Evolutionary conservation across 2,329 filamentous ascomycete species (phyloP).

Genomic region (Fusarium burgessii): DNA sequence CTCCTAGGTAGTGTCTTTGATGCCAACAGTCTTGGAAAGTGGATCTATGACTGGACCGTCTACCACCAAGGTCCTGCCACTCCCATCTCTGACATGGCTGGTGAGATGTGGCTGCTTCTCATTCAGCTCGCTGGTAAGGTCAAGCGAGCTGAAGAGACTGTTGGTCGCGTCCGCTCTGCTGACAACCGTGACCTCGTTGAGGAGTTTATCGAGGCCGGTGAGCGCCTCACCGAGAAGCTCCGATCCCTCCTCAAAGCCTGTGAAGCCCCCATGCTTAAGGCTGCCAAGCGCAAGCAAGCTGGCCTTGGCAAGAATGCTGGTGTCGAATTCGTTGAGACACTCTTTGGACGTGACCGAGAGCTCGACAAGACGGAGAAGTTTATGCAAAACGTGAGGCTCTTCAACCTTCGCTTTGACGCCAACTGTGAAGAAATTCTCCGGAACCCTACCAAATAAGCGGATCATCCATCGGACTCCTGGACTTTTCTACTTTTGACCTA

Average conservation of each 20-base stretch:
- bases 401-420: slow-evolving; percentile 94
- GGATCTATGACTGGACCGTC: slow-evolving; percentile 99
- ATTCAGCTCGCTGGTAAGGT: slow-evolving; percentile 95
- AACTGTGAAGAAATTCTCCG: slow-evolving; percentile 92
- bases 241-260: slow-evolving; percentile 89
- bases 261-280: slow-evolving; percentile 95
- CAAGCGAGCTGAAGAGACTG: slow-evolving; percentile 86
- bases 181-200: slow-evolving; percentile 85
- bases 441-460: slow-evolving; percentile 65
- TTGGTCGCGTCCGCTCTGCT: slow-evolving; percentile 75
- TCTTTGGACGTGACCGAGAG: slow-evolving; percentile 93
- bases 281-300: slow-evolving; percentile 77
- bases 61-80: slow-evolving; percentile 85
- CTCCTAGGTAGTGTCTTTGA: slow-evolving; percentile 96
- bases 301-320: slow-evolving; percentile 90
- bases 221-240: slow-evolving; percentile 87
- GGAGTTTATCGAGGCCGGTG: slow-evolving; percentile 90
- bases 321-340: slow-evolving; percentile 93
- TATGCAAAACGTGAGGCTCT: slow-evolving; percentile 88
- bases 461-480: slow-evolving; percentile 42
- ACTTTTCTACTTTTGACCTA: slow-evolving; percentile 37
- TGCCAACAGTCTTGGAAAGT: slow-evolving; percentile 96
- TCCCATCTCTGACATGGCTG: slow-evolving; percentile 89
- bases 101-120: slow-evolving; percentile 93
- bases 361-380: slow-evolving; percentile 90